Evolutionary conservation across 2,329 filamentous ascomycete species (phyloP).

Genomic region (Aspergillus glaucus): DNA sequence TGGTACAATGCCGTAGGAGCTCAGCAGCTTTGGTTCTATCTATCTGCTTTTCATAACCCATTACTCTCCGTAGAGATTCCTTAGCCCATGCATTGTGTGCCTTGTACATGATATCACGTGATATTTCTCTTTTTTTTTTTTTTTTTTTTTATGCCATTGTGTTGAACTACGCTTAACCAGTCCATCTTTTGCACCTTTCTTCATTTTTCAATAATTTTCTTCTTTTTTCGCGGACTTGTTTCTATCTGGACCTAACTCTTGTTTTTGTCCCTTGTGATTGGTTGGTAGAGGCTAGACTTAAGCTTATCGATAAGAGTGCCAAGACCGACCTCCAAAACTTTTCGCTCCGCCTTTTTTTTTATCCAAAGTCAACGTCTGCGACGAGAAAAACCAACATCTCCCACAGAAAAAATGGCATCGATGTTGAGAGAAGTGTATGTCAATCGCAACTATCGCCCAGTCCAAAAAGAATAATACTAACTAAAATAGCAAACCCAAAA

Average conservation of each 20-base stretch:
- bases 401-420: constrained; percentile 10
- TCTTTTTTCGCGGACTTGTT: too few relatives aligned
- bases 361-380: not conserved
- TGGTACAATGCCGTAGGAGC: too few relatives aligned
- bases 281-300: constrained; percentile 1
- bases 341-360: constrained; percentile 27
- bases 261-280: too few relatives aligned
- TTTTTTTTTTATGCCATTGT: too few relatives aligned
- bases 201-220: too few relatives aligned
- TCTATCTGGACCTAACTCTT: too few relatives aligned
- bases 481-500: constrained; percentile 58
- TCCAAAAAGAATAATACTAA: constrained; percentile 1
- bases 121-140: too few relatives aligned
- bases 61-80: not conserved
- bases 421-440: constrained; percentile 43
- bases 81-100: too few relatives aligned
- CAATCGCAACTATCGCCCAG: constrained; percentile 1
- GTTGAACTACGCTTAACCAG: too few relatives aligned
- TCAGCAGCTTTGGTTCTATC: too few relatives aligned
- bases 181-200: too few relatives aligned
- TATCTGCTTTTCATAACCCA: not conserved
- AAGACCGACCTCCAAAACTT: constrained; percentile 34
- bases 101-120: too few relatives aligned
- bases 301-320: constrained; percentile 35
- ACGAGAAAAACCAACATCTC: constrained; percentile 1